Base-by-base conservation (phyloP, 495 filamentous ascomycete genomes). In the Hypoxylon lienhwacheense region DNA sequence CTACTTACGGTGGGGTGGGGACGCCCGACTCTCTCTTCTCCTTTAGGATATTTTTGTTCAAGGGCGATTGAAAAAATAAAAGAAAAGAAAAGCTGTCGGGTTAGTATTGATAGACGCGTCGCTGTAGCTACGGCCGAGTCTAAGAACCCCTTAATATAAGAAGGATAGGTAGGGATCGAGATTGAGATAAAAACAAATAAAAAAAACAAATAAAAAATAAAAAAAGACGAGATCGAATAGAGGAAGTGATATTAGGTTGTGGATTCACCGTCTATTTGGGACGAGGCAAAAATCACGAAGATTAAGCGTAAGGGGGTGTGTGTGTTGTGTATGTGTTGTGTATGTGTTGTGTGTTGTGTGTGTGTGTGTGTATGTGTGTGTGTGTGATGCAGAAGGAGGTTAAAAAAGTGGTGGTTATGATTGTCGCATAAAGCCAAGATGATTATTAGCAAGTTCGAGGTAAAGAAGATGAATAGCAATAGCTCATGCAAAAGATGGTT, bases 1-100 rank as follows among this genome's bases (percentile, higher is more conserved):
- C 70, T 59, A 66, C 64, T 48, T 59, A 48, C 46, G 60, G 63
- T 53, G 62, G 67, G 65, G 65, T 59, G 53, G 59, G 52, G 47
- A 57, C 53, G 35, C 59, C 53, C 59, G 53, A 57, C 47, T 56
- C 53, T 47, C 52, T 56, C 47, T 15, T 33, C 47, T 53, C 42
- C 16, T n/a, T 51, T 26, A 40, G 32, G 35, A 14, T 41, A 17
- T 33, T 44, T 19, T 51, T 28, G 41, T 41, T n/a, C n/a, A n/a
- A n/a, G n/a, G n/a, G n/a, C n/a, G n/a, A n/a, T n/a, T n/a, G n/a
- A 47, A 42, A 35, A 25, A 21, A 41, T 32, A 8, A 26, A 35
- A 36, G 34, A 29, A 21, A 28, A 25, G 31, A 21, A 40, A 31
- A 34, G 35, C 17, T n/a, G 28, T 35, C 35, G 22, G 35, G 39